Evolutionary conservation across 768 basidiomycete genomes (phyloP), one percentile per base, ranked within the genome.

Genomic region (Pulveroboletus frians): DNA sequence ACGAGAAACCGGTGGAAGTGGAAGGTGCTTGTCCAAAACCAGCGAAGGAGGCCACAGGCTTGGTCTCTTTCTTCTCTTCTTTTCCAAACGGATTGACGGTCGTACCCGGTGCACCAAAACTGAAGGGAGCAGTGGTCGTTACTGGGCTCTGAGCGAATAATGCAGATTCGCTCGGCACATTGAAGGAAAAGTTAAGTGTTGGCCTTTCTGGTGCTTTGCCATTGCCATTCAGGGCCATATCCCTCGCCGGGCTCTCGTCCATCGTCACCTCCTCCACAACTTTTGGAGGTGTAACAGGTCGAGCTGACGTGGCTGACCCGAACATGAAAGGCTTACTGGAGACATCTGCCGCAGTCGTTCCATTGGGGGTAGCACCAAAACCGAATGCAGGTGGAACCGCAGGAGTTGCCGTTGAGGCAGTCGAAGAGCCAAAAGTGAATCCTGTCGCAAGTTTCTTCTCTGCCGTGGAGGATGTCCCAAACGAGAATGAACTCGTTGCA

Each of bases 201-300:
- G 76, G 71, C 39, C 69, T 69, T 34, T 69, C 68, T 17, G 69
- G 61, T 39, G 71, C 73, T 47, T 69, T 70, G 35, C 54, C 31
- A 29, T 37, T 53, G 14, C 69, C 69, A 51, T 74, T 78, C 20
- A 68, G 54, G 41, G 77, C 76, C 59, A 79, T 68, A 9, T 84
- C 83, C 50, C 85, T 74, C 3, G 78, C 80, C 1, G 88, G 88
- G 55, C 88, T 90, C 66, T 89, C 88, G 35, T 90, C 88, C 88
- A 90, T 90, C 48, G 69, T 78, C 55, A 85, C 78, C 51, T 87
- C 87, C 42, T 82, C 76, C 39, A 82, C 83, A 30, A 73, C 71
- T 49, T 73, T 79, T 3, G 87, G 87, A 9, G 85, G 85, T 0
- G 85, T 88, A 5, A 71, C 68, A n/a, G 85, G 74, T 18, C 83